Conservation (phyloP, 2,329 filamentous ascomycete genomes). For the Drechslerella coelobrocha region DNA sequence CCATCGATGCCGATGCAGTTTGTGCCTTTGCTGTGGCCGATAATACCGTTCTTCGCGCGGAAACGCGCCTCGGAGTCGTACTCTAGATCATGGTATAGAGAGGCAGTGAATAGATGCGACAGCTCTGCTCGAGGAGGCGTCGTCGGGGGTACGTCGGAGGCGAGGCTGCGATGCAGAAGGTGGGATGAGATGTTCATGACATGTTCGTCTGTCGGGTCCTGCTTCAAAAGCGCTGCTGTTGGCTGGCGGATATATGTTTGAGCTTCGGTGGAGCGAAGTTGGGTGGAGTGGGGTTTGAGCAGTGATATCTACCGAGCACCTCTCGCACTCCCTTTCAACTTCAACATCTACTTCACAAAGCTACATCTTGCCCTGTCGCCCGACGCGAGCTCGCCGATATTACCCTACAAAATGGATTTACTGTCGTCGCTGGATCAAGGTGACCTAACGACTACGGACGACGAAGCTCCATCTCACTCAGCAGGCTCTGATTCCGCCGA, state of each 20-base stretch:
- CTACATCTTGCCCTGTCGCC: constrained; percentile 19
- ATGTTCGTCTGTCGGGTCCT: constrained; percentile 18
- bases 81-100: constrained; percentile 30
- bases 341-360: neutral
- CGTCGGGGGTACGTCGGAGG: constrained; percentile 11
- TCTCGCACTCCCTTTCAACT: neutral
- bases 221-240: neutral
- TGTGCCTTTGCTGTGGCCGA: constrained; percentile 29
- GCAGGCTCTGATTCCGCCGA: constrained; percentile 12
- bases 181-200: constrained; percentile 44
- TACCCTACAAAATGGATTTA: constrained; percentile 19
- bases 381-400: neutral
- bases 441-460: constrained; percentile 19
- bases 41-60: neutral
- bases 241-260: neutral
- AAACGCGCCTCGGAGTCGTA: constrained; percentile 27
- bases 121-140: constrained; percentile 12
- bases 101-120: constrained; percentile 16
- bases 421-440: constrained; percentile 18
- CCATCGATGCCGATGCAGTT: constrained; percentile 39
- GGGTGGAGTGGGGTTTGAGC: neutral
- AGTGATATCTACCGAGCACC: neutral
- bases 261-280: neutral
- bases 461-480: constrained; percentile 13
- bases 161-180: constrained; percentile 37